Percentiles rank a stretch among this genome's conserved stretches.
Conservation (phyloP, 306 rosid genomes). For the apple (Malus domestica) region DNA sequence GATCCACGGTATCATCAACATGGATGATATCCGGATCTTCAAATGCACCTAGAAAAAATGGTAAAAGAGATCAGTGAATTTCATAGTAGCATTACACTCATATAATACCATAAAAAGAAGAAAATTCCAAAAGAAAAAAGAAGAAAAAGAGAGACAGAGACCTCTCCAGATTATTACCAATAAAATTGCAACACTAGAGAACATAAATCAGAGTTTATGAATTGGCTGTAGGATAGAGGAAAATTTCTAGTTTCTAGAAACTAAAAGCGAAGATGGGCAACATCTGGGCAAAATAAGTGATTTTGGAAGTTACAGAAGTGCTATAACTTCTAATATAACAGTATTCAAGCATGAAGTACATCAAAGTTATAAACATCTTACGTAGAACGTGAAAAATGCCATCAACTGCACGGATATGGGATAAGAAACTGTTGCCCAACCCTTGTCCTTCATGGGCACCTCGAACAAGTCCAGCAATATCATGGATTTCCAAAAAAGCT, state of each 20-base stretch:
- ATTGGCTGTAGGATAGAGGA: not conserved
- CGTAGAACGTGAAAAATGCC: conserved; percentile 97
- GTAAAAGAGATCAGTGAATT: not conserved
- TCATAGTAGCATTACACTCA: not conserved
- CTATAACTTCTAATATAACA: not conserved
- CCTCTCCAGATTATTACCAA: not conserved
- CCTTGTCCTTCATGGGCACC: conserved; percentile 99
- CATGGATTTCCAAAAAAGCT: conserved; percentile 95
- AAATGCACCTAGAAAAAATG: conserved; percentile 63
- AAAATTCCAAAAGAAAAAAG: not conserved
- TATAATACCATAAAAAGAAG: not conserved
- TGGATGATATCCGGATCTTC: conserved; percentile 96
- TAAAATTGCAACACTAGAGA: not conserved
- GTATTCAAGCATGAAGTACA: not conserved
- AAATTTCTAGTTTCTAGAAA: not conserved
- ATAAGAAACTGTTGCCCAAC: conserved; percentile 92
- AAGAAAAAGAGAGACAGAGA: not conserved
- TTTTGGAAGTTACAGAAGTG: not conserved
- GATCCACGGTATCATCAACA: conserved; percentile 89
- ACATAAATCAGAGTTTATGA: not conserved
- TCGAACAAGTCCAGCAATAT: conserved; percentile 91
- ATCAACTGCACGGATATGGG: conserved; percentile 98
- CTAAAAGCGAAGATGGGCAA: not conserved
- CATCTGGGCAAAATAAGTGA: not conserved
- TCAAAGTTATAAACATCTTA: conserved; percentile 31